These are phyloP conservation scores for Annulohypoxylon bovei DNA, from an alignment of 495 filamentous ascomycete genomes.

Conservation along the genomic window DNA sequence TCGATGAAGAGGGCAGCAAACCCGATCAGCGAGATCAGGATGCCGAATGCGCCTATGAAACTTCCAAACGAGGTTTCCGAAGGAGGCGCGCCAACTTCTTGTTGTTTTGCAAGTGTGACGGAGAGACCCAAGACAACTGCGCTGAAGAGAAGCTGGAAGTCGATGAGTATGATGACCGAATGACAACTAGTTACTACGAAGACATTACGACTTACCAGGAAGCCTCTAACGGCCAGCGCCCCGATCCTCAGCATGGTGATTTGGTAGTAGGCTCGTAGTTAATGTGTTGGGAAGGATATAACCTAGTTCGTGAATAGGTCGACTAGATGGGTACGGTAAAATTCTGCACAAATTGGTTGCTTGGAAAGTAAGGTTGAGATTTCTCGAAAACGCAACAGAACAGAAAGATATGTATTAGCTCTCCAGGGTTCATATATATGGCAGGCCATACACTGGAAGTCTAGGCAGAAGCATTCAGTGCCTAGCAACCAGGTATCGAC, in stretches of 20 bases:
- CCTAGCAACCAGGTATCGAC: neutral
- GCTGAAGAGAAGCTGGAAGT: slow-evolving; percentile 54
- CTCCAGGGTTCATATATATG: neutral
- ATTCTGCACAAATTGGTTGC: neutral
- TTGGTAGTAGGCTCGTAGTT: neutral
- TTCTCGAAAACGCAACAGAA: neutral
- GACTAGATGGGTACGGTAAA: neutral
- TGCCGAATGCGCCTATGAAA: slow-evolving; percentile 54
- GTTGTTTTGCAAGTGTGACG: slow-evolving; percentile 55
- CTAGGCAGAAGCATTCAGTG: neutral
- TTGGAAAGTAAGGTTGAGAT: neutral
- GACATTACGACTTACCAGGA: slow-evolving; percentile 24
- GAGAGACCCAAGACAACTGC: slow-evolving; percentile 60
- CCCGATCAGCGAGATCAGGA: slow-evolving; percentile 55
- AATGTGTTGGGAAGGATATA: neutral
- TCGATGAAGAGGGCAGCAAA: slow-evolving; percentile 51
- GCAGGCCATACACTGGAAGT: neutral
- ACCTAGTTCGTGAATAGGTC: neutral
- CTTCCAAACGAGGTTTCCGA: slow-evolving; percentile 45
- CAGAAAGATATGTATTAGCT: neutral
- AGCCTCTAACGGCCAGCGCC: slow-evolving; percentile 16
- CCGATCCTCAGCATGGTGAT: slow-evolving; percentile 33
- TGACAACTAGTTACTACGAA: no score
- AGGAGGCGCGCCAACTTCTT: slow-evolving; percentile 50
- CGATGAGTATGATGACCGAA: slow-evolving; percentile 12